These are phyloP conservation scores for Russula abietina DNA, from an alignment of 768 basidiomycete species.

Conservation along the genomic window DNA sequence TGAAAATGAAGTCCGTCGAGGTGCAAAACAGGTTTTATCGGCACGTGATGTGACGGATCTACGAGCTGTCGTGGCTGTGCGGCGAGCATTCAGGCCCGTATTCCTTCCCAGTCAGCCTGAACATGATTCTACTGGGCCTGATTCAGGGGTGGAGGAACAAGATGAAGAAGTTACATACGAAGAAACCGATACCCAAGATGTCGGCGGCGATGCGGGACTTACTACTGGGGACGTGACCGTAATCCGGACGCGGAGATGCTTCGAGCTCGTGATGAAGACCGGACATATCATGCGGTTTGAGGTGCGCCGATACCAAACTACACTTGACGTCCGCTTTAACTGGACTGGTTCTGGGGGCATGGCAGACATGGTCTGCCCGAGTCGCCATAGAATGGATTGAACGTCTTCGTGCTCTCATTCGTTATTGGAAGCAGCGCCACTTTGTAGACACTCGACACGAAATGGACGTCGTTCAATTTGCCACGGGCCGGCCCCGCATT, in stretches of 20 bases:
- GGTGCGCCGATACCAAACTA: constrained; percentile 39
- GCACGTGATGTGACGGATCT: constrained; percentile 71
- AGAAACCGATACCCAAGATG: constrained; percentile 54
- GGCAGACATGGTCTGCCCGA: constrained; percentile 57
- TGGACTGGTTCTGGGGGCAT: constrained; percentile 2
- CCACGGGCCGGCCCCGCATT: constrained; percentile 46
- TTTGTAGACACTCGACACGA: constrained; percentile 69
- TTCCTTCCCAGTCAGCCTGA: constrained; percentile 30
- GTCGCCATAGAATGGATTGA: constrained; percentile 84
- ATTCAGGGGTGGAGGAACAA: constrained; percentile 28
- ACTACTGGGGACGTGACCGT: constrained; percentile 35
- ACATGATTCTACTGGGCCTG: constrained; percentile 18
- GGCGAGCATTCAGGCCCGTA: constrained; percentile 51
- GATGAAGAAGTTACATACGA: constrained; percentile 30
- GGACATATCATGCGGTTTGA: constrained; percentile 73
- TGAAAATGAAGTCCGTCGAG: constrained; percentile 53
- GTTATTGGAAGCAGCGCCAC: constrained; percentile 78
- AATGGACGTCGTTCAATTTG: constrained; percentile 65
- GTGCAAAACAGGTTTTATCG: constrained; percentile 53
- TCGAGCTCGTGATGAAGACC: constrained; percentile 67
- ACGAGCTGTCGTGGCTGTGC: constrained; percentile 56
- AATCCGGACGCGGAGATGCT: constrained; percentile 58
- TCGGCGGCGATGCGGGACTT: constrained; percentile 56
- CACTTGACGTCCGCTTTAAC: not conserved
- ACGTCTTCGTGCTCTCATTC: constrained; percentile 58